Evolutionary conservation across 768 basidiomycete genomes (phyloP).

Genomic region (Serpula lacrymans): DNA sequence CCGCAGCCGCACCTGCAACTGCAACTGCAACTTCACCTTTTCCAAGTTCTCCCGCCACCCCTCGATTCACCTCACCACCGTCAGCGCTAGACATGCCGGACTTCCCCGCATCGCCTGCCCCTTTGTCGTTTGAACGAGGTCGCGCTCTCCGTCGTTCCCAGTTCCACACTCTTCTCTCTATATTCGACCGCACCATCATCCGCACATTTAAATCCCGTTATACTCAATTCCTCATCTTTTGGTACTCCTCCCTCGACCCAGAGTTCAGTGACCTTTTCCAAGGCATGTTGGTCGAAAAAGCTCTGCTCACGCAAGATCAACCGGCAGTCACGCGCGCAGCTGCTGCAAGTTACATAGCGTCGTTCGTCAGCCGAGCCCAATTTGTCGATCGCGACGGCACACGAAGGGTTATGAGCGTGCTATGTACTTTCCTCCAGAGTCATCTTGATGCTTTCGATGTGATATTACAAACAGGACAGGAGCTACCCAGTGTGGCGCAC

Average conservation of each 20-base stretch:
- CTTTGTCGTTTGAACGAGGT: slow-evolving; percentile 25
- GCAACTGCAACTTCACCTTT: slow-evolving; percentile 13
- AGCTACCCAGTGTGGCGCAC: slow-evolving; percentile 31
- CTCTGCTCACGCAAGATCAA: slow-evolving; percentile 57
- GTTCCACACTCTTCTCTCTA: slow-evolving; percentile 85
- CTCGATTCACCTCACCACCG: slow-evolving; percentile 7
- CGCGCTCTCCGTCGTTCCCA: slow-evolving; percentile 51
- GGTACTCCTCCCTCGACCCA: slow-evolving; percentile 86
- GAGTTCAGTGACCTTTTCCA: slow-evolving; percentile 92
- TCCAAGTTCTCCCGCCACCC: slow-evolving; percentile 6
- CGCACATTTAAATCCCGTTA: slow-evolving; percentile 97
- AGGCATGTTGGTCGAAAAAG: slow-evolving; percentile 90
- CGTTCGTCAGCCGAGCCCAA: slow-evolving; percentile 84
- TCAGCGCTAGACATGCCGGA: slow-evolving; percentile 17
- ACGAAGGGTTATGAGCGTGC: slow-evolving; percentile 69
- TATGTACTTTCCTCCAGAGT: slow-evolving; percentile 80
- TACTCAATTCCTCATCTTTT: slow-evolving; percentile 96
- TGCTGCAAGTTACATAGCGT: slow-evolving; percentile 90
- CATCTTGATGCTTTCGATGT: slow-evolving; percentile 74
- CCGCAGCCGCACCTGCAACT: slow-evolving; percentile 16
- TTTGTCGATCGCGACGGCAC: slow-evolving; percentile 78
- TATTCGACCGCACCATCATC: slow-evolving; percentile 92
- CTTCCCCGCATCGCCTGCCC: slow-evolving; percentile 21
- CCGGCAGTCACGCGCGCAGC: slow-evolving; percentile 84
- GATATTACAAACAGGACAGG: slow-evolving; percentile 35